Evolutionary conservation across 768 basidiomycete species (phyloP).

Genomic region (Kwoniella heveanensis): DNA sequence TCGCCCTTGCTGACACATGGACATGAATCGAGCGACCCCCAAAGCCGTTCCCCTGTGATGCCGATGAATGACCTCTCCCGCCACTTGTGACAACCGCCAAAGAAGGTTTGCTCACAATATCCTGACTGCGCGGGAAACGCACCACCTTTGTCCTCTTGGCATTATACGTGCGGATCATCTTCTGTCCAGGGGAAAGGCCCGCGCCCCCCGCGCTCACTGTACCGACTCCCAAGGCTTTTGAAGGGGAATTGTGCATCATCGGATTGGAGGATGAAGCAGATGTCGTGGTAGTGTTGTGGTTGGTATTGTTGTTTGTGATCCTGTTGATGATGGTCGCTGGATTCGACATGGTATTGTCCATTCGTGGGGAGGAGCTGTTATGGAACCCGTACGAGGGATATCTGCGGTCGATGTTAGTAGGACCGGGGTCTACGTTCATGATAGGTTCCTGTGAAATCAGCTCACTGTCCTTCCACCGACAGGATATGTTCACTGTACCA

Average conservation of each 20-base stretch:
- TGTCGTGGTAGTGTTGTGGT: background rate
- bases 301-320: slow-evolving; percentile 4
- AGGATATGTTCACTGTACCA: no score
- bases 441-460: no score
- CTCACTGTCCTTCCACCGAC: no score
- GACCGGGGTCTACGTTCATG: background rate
- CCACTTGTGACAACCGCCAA: background rate
- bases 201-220: no score
- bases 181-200: background rate
- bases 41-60: background rate
- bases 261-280: background rate
- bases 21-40: background rate
- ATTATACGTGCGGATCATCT: background rate
- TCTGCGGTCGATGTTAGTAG: background rate
- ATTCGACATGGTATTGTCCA: slow-evolving; percentile 1
- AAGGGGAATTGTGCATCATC: slow-evolving; percentile 6
- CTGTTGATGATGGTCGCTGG: slow-evolving; percentile 11
- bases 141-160: background rate
- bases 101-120: background rate
- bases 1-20: background rate
- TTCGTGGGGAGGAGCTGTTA: slow-evolving; percentile 6
- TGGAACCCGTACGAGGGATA: background rate
- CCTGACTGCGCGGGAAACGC: background rate
- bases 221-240: no score
- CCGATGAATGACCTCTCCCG: background rate